Conservation (phyloP, 208 protist genomes). For the Polymyxa betae region DNA sequence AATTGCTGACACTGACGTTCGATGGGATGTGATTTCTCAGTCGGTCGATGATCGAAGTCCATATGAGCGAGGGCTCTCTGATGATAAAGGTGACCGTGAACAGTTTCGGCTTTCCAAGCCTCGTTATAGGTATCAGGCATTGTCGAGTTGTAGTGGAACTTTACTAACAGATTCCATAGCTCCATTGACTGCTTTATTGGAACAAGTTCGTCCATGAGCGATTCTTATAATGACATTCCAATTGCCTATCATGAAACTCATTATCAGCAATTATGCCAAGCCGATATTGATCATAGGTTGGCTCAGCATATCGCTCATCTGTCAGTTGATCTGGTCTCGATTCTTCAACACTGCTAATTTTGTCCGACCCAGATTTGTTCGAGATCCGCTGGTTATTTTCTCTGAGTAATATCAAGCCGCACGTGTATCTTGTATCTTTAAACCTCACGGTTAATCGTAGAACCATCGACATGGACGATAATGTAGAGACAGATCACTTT, state of each 20-base stretch:
- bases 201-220: constrained; percentile 35
- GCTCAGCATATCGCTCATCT: constrained; percentile 94
- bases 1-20: constrained; percentile 65
- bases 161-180: constrained; percentile 60
- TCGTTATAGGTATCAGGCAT: constrained; percentile 86
- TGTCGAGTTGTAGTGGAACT: not conserved
- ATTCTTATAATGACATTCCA: constrained; percentile 81
- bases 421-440: not conserved
- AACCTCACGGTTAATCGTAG: not conserved
- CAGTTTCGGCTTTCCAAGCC: constrained; percentile 80
- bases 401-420: constrained; percentile 64
- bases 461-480: constrained; percentile 83
- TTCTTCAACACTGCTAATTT: not conserved
- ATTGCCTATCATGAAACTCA: constrained; percentile 82
- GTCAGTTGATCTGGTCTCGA: constrained; percentile 79
- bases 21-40: constrained; percentile 66
- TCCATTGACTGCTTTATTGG: constrained; percentile 89
- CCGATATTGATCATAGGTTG: constrained; percentile 87
- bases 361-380: constrained; percentile 54
- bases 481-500: constrained; percentile 91
- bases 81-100: not conserved
- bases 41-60: constrained; percentile 92
- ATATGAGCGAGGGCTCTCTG: constrained; percentile 62
- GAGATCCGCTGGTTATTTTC: constrained; percentile 89
- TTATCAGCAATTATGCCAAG: constrained; percentile 68